These are phyloP conservation scores for Thermothelomyces thermophilus DNA, from an alignment of 2,329 filamentous ascomycete genomes.

Conservation along the genomic window DNA sequence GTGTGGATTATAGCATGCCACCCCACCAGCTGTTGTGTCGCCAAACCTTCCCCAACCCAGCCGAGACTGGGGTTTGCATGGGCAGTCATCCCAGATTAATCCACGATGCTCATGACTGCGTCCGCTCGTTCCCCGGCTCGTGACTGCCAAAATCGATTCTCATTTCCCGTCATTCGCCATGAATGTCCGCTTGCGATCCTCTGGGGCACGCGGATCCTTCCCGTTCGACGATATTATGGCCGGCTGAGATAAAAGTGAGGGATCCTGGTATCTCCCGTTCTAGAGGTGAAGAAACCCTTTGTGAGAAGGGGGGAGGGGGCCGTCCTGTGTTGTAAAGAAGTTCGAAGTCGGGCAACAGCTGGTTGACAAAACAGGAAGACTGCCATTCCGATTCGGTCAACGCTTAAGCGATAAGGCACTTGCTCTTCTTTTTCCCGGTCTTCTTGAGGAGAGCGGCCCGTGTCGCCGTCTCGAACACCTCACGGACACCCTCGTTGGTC, in stretches of 20 bases:
- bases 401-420: conserved; percentile 77
- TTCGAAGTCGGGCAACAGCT: conserved; percentile 4
- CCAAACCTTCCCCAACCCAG: conserved; percentile 14
- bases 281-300: conserved; percentile 6
- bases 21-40: conserved; percentile 12
- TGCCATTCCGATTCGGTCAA: conserved; percentile 1
- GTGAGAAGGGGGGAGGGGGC: conserved; percentile 4
- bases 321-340: conserved; percentile 7
- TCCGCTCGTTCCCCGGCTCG: conserved; percentile 8
- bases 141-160: conserved; percentile 12
- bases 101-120: conserved; percentile 5
- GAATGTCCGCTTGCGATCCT: conserved; percentile 6
- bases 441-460: conserved; percentile 71
- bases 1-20: conserved; percentile 17
- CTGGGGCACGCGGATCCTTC: conserved; percentile 3
- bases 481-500: conserved; percentile 96
- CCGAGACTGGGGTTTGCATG: conserved; percentile 1
- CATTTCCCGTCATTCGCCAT: conserved; percentile 2
- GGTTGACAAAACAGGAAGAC: conserved; percentile 13
- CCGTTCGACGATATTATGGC: conserved; percentile 1
- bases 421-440: conserved; percentile 48
- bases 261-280: not conserved
- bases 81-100: conserved; percentile 3
- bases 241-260: not conserved
- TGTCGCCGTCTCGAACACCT: conserved; percentile 98